Percentiles rank a stretch among this genome's conserved stretches.
Evolutionary conservation across 108 stramenopile species (phyloP).

Genomic region (Cyclotella choctawhatcheeana): DNA sequence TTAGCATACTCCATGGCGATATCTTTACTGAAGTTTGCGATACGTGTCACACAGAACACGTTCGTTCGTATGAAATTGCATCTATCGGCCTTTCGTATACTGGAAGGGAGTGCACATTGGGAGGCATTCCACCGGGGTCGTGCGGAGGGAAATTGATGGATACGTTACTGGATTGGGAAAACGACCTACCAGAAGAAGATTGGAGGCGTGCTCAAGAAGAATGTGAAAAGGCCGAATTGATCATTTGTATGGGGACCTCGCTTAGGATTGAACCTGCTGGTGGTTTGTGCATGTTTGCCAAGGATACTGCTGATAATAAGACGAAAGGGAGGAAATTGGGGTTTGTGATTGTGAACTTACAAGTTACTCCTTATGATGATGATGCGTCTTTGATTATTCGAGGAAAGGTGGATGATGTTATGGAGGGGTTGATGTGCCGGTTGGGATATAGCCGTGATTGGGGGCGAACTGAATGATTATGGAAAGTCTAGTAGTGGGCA

Average conservation of each 20-base stretch:
- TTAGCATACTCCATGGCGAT: conserved; percentile 83
- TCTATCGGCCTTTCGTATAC: conserved; percentile 85
- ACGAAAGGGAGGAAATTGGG: conserved; percentile 28
- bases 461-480: conserved; percentile 2
- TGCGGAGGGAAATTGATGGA: conserved; percentile 68
- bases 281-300: conserved; percentile 64
- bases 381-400: conserved; percentile 71
- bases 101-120: conserved; percentile 66
- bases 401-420: conserved; percentile 81
- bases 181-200: conserved; percentile 75
- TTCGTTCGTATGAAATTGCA: conserved; percentile 77
- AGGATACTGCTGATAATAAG: conserved; percentile 26
- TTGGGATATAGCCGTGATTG: conserved; percentile 50
- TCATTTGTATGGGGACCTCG: conserved; percentile 83
- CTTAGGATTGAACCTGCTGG: conserved; percentile 89
- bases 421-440: conserved; percentile 63
- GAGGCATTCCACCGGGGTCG: conserved; percentile 20
- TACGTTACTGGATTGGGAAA: conserved; percentile 91
- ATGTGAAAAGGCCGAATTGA: conserved; percentile 74
- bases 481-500: neutral
- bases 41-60: conserved; percentile 68
- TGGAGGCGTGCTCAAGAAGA: conserved; percentile 62
- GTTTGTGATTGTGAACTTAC: conserved; percentile 89
- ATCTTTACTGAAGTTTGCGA: conserved; percentile 91
- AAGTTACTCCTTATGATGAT: conserved; percentile 83